Base-by-base conservation (phyloP, 305 asterid genomes). In the Ilex paraguariensis region DNA sequence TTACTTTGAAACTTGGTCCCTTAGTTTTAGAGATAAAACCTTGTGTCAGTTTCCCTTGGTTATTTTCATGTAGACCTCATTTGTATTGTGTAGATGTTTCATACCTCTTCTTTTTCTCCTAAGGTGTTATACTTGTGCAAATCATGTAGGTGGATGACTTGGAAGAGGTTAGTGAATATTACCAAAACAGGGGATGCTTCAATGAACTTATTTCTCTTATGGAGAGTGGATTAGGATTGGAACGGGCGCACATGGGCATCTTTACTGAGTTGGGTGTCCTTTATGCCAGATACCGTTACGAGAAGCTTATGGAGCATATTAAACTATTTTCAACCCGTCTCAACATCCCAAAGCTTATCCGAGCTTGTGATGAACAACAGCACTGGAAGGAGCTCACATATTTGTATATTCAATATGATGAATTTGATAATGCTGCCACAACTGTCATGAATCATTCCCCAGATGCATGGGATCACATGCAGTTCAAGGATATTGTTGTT, bases 391-490 rank as follows among this genome's bases (percentile, higher is more conserved):
- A 94, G 66, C 84, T 94, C 8, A 94, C 99, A 3, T 94, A 88
- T 83, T 75, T 94, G 78, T 91, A 94, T 67, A 78, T 81, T 75
- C 99, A 94, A 66, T 94, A 94, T 75, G 98, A 91, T 58, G 99
- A 94, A 84, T 94, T 91, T 71, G 99, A 91, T 72, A 94, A 91
- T 81, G 99, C 99, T 78, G 99, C 98, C 62, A 88, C 98, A 17
- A 94, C 98, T 14, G 98, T 94, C 74, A 94, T 91, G 99, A 94
- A 94, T 80, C 99, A 94, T 76, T 94, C 99, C 11, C 98, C 99
- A 36, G 98, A 91, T 79, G 99, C 99, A 64, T 94, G 99, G 99
- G 99, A 94, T 69, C 99, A 91, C 76, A 87, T 94, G 99, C 99
- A 94, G 76, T 91, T 94, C 86, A 94, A 91, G 70, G 98, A 94